These are phyloP conservation scores for Lantana camara DNA, from an alignment of 257 asterid species.

Conservation along the genomic window DNA sequence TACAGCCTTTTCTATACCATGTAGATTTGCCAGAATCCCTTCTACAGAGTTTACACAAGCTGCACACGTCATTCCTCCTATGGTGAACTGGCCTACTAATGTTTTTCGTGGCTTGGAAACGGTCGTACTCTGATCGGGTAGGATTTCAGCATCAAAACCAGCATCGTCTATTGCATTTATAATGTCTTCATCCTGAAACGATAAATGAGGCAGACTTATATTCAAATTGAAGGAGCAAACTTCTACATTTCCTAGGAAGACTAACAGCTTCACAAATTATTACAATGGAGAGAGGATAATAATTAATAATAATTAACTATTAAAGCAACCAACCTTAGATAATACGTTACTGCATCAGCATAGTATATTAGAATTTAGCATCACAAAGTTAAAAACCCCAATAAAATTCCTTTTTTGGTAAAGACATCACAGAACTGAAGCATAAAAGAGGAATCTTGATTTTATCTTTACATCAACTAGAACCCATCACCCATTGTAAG, in stretches of 20 bases:
- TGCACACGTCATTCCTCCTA: slow-evolving; percentile 80
- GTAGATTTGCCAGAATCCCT: slow-evolving; percentile 51
- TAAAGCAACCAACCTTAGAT: not conserved
- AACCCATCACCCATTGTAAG: not conserved
- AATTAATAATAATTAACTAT: not conserved
- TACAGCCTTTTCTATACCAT: slow-evolving; percentile 58
- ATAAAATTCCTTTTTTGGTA: not conserved
- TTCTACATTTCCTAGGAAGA: not conserved
- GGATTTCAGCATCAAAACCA: slow-evolving; percentile 68
- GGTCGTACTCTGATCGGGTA: slow-evolving; percentile 44
- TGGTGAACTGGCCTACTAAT: slow-evolving; percentile 59
- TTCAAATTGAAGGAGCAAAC: not conserved
- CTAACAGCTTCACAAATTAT: not conserved
- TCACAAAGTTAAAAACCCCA: not conserved
- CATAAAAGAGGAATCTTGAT: not conserved
- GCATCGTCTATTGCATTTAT: slow-evolving; percentile 68
- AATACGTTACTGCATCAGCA: not conserved
- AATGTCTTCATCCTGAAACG: slow-evolving; percentile 57
- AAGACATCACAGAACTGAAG: not conserved
- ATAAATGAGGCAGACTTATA: slow-evolving; percentile 1
- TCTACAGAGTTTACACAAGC: slow-evolving; percentile 73
- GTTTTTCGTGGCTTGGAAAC: slow-evolving; percentile 33
- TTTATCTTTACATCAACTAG: not conserved
- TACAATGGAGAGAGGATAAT: not conserved
- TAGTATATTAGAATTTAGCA: not conserved